These are phyloP conservation scores for Tardiomyces depauwii DNA, from an alignment of 1,139 yeast species.

Conservation along the genomic window DNA sequence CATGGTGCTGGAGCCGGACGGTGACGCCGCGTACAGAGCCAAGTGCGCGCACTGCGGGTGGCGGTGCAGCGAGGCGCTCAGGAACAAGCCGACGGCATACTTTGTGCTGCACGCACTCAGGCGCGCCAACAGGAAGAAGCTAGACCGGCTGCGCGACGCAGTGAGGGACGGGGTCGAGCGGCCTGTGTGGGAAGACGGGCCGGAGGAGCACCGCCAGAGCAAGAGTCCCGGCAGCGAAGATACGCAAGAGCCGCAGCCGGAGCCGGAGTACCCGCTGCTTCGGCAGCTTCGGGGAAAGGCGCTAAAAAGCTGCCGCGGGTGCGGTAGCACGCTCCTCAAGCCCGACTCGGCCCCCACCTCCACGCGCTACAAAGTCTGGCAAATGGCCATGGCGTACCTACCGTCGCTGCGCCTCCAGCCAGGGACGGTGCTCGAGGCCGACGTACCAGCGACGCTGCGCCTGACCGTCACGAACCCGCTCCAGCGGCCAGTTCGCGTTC, in stretches of 20 bases:
- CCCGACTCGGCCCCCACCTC: slow-evolving; percentile 21
- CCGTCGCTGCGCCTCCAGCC: neutral
- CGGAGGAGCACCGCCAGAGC: neutral
- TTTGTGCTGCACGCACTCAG: slow-evolving; percentile 1
- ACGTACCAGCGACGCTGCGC: neutral
- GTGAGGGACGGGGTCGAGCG: neutral
- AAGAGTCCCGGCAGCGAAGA: slow-evolving; percentile 5
- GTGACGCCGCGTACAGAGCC: neutral
- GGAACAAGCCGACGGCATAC: slow-evolving; percentile 4
- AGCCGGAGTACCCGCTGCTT: slow-evolving; percentile 11
- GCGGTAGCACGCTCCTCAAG: slow-evolving; percentile 17
- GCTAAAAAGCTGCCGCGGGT: slow-evolving; percentile 19
- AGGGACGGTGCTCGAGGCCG: neutral
- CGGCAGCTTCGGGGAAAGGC: slow-evolving; percentile 16
- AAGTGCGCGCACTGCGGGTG: neutral
- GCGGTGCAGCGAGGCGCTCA: slow-evolving; percentile 2
- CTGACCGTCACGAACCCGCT: neutral
- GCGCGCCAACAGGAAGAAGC: neutral
- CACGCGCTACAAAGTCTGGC: slow-evolving; percentile 13
- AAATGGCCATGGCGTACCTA: slow-evolving; percentile 13
- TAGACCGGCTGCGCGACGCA: neutral
- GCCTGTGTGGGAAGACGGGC: neutral
- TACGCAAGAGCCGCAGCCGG: neutral
- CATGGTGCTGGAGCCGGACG: neutral
- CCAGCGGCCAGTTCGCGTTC: neutral